Evolutionary conservation across 176 grass and related monocot genomes (phyloP), one percentile per base, ranked within the genome.

Genomic region (Dendrocalamus sinicus): DNA sequence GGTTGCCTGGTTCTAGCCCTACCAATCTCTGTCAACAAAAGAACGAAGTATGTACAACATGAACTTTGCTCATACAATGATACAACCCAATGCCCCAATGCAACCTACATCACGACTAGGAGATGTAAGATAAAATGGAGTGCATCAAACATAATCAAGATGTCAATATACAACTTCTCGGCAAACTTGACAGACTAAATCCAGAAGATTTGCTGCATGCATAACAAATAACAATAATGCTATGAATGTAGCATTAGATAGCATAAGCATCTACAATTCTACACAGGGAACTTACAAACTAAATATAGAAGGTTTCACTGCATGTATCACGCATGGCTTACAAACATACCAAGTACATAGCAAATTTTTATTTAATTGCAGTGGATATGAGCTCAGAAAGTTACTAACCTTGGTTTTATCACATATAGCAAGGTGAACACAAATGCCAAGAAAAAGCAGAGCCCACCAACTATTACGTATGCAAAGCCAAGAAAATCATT

Each of bases 401-500:
- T 67, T 64, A 87, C 90, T 87, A 55, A 97, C 95, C 95, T 97
- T 78, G 95, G 91, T 85, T 95, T 95, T 79, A 95, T 89, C 70
- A 91, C 51, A 67, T 93, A 97, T 45, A 97, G 75, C 78, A 97
- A 82, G 64, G 87, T 83, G 89, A 97, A 95, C 32, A 84, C 68
- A 46, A 91, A 84, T 48, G 93, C 82, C 67, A 97, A 87, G 84
- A 94, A 91, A 80, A 94, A 89, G 75, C 95, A 94, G 50, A 97
- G 72, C n/a, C 87, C 92, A 20, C 95, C 95, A 16, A 97, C 87
- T 88, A 86, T 68, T 45, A 93, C 60, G 80, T 95, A 97, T 41
- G 95, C 91, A 84, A 87, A 87, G 24, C 95, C 95, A 77, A 95
- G 88, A 73, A 97, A 97, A 78, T 90, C 89, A 52, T 95, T 97